These are phyloP conservation scores for Boletus subcaerulescens DNA, from an alignment of 768 basidiomycete genomes.

Conservation along the genomic window DNA sequence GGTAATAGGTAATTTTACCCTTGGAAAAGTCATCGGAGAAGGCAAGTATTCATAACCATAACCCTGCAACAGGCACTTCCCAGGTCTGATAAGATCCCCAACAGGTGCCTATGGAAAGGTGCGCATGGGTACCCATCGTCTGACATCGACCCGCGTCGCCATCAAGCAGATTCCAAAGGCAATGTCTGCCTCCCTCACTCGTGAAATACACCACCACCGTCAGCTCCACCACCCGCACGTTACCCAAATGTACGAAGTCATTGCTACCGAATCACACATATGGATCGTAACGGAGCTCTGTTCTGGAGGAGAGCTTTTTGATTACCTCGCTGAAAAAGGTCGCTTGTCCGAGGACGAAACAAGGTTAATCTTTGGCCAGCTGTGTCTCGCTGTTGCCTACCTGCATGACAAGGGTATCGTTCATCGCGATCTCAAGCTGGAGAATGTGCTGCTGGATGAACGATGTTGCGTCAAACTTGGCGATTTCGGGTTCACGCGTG, in stretches of 20 bases:
- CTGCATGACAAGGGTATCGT: conserved; percentile 92
- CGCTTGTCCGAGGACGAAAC: conserved; percentile 83
- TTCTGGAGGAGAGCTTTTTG: conserved; percentile 95
- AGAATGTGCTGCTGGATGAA: conserved; percentile 92
- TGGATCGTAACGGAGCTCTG: conserved; percentile 99
- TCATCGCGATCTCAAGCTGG: conserved; percentile 94
- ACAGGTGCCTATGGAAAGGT: conserved; percentile 95
- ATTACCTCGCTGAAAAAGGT: conserved; percentile 95
- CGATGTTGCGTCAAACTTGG: conserved; percentile 89
- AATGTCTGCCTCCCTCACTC: conserved; percentile 85
- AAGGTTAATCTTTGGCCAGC: conserved; percentile 88
- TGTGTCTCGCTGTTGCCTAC: conserved; percentile 91
- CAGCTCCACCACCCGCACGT: conserved; percentile 94
- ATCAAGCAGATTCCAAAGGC: conserved; percentile 98
- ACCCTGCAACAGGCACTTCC: conserved; percentile 6
- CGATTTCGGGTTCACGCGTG: conserved; percentile 93
- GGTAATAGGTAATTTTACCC: conserved; percentile 92
- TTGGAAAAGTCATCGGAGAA: conserved; percentile 94
- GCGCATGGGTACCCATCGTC: conserved; percentile 88
- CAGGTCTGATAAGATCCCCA: conserved; percentile 21
- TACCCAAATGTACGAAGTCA: conserved; percentile 95
- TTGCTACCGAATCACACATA: conserved; percentile 92
- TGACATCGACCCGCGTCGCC: conserved; percentile 89
- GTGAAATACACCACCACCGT: conserved; percentile 98
- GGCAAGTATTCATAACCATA: conserved; percentile 46